These are phyloP conservation scores for Ogataea nonfermentans DNA, from an alignment of 805 yeast species.

Conservation along the genomic window DNA sequence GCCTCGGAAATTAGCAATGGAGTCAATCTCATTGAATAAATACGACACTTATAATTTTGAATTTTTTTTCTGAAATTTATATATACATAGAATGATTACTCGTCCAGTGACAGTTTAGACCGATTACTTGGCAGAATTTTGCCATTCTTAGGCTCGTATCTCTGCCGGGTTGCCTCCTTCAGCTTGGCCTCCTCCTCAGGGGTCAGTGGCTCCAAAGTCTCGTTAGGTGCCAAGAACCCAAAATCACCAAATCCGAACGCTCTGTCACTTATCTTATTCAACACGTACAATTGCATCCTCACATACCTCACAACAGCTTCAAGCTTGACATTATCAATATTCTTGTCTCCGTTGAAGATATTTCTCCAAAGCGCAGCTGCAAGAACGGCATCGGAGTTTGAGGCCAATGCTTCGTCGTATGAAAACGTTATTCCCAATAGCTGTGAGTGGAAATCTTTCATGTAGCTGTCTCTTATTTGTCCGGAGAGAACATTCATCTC, in stretches of 20 bases:
- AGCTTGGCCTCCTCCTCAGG: constrained; percentile 59
- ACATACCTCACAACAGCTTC: constrained; percentile 90
- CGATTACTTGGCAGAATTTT: constrained; percentile 59
- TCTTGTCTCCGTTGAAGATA: constrained; percentile 78
- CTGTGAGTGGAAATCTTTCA: constrained; percentile 89
- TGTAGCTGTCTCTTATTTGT: constrained; percentile 77
- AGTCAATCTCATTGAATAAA: constrained; percentile 50
- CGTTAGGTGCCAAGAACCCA: constrained; percentile 78
- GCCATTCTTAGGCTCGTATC: constrained; percentile 49
- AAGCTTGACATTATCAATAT: constrained; percentile 76
- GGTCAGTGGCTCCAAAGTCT: constrained; percentile 70
- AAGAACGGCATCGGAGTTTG: constrained; percentile 67
- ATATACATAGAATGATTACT: constrained; percentile 30
- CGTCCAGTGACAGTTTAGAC: constrained; percentile 48
- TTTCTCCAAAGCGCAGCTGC: constrained; percentile 89
- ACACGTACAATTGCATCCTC: constrained; percentile 83
- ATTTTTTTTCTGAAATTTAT: constrained; percentile 5
- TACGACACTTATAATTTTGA: background rate
- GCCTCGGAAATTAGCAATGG: constrained; percentile 49
- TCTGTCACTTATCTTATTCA: constrained; percentile 82
- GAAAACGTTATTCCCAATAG: constrained; percentile 85
- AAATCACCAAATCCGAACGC: constrained; percentile 93
- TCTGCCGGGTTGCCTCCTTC: constrained; percentile 47
- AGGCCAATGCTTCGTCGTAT: constrained; percentile 86
- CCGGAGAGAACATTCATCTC: constrained; percentile 84